These are phyloP conservation scores for Trichaptum fuscoviolaceum DNA, from an alignment of 768 basidiomycete species.

Conservation along the genomic window DNA sequence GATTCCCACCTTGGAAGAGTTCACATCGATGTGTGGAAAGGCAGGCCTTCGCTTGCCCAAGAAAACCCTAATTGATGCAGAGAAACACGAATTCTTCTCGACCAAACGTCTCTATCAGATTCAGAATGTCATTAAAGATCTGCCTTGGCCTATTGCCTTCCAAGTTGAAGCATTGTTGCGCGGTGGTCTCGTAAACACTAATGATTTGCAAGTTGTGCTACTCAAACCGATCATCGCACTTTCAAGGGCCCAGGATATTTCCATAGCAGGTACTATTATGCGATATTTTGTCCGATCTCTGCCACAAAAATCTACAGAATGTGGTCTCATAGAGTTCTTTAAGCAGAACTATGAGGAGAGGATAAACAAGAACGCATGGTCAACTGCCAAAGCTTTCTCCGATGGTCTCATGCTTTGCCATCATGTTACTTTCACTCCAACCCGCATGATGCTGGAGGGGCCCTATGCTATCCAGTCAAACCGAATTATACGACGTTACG, in stretches of 20 bases:
- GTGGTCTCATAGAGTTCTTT: conserved; percentile 42
- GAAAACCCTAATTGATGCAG: conserved; percentile 41
- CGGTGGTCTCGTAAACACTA: conserved; percentile 57
- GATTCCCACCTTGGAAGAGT: conserved; percentile 34
- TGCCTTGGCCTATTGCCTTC: conserved; percentile 67
- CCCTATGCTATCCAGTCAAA: conserved; percentile 76
- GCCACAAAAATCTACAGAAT: conserved; percentile 35
- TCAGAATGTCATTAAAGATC: conserved; percentile 35
- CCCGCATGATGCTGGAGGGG: conserved; percentile 68
- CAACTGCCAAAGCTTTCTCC: conserved; percentile 15
- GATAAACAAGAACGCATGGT: conserved; percentile 13
- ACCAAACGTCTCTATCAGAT: conserved; percentile 41
- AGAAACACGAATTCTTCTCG: conserved; percentile 45
- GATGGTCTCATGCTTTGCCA: conserved; percentile 55
- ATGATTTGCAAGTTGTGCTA: conserved; percentile 44
- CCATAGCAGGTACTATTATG: conserved; percentile 43
- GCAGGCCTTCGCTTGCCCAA: conserved; percentile 35
- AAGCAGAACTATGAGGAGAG: conserved; percentile 25
- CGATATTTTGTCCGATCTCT: conserved; percentile 49
- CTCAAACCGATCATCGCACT: conserved; percentile 39
- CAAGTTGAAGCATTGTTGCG: conserved; percentile 69
- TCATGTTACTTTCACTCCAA: conserved; percentile 74
- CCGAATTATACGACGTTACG: conserved; percentile 67
- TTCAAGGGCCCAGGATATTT: conserved; percentile 23
- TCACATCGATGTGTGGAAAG: conserved; percentile 46